Evolutionary conservation across 176 grass and related monocot species (phyloP).

Genomic region (Oryza nivara): DNA sequence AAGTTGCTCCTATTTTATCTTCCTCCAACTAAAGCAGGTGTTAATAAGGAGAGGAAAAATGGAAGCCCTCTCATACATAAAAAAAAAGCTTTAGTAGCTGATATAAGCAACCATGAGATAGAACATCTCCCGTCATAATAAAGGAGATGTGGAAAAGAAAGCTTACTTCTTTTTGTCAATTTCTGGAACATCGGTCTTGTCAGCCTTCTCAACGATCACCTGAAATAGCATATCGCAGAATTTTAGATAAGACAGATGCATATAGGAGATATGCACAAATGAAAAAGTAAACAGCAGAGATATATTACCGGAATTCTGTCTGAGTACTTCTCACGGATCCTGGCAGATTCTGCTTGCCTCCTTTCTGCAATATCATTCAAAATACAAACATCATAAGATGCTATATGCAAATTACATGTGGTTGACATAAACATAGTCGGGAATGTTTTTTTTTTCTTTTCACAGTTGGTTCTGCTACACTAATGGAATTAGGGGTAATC

Average conservation of each 20-base stretch:
- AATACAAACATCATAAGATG: neutral
- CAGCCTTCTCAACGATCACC: conserved; percentile 95
- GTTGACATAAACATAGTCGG: neutral
- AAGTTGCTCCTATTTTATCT: neutral
- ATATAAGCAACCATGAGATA: conserved; percentile 18
- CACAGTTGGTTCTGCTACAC: neutral
- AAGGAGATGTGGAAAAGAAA: neutral
- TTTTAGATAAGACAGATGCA: conserved; percentile 23
- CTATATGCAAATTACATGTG: neutral
- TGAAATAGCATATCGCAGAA: conserved; percentile 45
- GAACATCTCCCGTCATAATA: neutral
- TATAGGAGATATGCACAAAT: neutral
- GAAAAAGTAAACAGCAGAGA: neutral
- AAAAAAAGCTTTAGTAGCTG: neutral
- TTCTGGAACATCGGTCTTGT: conserved; percentile 79
- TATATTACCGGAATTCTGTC: conserved; percentile 86
- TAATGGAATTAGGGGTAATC: neutral
- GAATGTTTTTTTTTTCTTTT: neutral
- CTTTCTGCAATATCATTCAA: conserved; percentile 56
- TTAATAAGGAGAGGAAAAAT: neutral
- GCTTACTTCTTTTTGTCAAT: conserved; percentile 93
- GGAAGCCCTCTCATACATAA: neutral
- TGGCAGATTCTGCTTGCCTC: conserved; percentile 78
- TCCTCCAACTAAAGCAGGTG: neutral
- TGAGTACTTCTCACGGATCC: conserved; percentile 82